Base-by-base conservation (phyloP, 2,329 filamentous ascomycete genomes). In the Exophiala calicioides region DNA sequence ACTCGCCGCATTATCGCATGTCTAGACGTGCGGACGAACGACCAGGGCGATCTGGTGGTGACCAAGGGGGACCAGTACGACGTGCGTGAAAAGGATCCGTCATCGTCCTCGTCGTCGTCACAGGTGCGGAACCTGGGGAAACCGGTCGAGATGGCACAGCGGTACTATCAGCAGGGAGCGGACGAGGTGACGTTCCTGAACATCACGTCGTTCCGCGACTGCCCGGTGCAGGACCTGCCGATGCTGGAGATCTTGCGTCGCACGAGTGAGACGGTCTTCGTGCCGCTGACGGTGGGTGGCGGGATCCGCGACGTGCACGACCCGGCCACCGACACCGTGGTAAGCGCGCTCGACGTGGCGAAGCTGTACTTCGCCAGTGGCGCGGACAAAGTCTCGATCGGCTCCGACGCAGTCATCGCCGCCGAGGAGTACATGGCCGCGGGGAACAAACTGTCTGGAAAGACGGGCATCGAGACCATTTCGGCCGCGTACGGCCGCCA, bases 11-110 rank as follows among this genome's bases (percentile, higher is more conserved):
- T 98, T 39, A 97, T 98, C 64, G 93, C 93, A 20, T 98, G 93
- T 64, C 82, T 98, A 20, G 93, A 98, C 64, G 93, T 98, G 39
- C 86, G 93, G 32, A 82, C 90, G 42, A 98, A 98, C 67, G 93
- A 98, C 66, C 77, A 86, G 51, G 93, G 93, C 24, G 93, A 98
- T 68, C 77, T 98, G 7, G 93, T 98, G 0, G 93, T 98, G 27
- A 98, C 93, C 10, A 98, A 98, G 70, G 93, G 93, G 47, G 93
- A 98, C 69, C 91, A 97, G 68, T 98, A 98, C 72, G 93, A 98
- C 62, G 93, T 98, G 5, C 87, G 93, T 23, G 93, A 97, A 63
- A 96, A 96, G 70, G 74, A n/a, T n/a, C n/a, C n/a, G n/a, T n/a
- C n/a, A n/a, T n/a, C n/a, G n/a, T n/a, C n/a, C n/a, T n/a, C n/a